A percentile compares a stretch with the other conserved stretches of the same genome.
Conservation (phyloP, 441 rosid genomes). For the Isatis lusitanica region DNA sequence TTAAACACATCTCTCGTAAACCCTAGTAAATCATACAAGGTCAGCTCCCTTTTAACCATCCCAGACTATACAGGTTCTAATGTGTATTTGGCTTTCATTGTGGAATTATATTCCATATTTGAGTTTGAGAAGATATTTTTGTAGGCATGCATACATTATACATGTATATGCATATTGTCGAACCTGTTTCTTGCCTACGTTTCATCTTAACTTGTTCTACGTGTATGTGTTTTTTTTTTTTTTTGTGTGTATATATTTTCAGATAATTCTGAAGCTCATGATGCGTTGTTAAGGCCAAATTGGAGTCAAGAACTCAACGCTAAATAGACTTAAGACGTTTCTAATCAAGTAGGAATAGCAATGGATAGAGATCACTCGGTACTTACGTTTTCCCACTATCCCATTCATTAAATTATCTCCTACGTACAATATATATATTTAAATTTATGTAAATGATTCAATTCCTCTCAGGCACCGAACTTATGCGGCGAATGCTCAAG, state of each 20-base stretch:
- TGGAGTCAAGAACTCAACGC: not conserved
- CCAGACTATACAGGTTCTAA: not conserved
- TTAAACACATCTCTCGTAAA: constrained; percentile 15
- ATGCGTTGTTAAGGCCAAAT: constrained; percentile 1
- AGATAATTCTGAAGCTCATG: constrained; percentile 1
- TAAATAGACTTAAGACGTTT: constrained; percentile 1
- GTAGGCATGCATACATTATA: no score
- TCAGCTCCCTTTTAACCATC: not conserved
- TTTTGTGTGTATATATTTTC: not conserved
- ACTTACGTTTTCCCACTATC: constrained; percentile 11
- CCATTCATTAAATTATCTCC: not conserved
- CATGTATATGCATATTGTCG: not conserved
- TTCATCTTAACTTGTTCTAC: constrained; percentile 3
- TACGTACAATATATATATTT: no score
- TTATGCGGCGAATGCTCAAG: constrained; percentile 36
- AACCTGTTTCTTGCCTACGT: constrained; percentile 4
- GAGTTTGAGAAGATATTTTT: no score
- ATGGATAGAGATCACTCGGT: constrained; percentile 87
- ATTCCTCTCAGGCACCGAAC: constrained; percentile 44
- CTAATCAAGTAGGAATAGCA: constrained; percentile 21
- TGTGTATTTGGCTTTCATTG: not conserved
- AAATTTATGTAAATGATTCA: not conserved
- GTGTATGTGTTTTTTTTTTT: not conserved
- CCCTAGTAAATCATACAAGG: constrained; percentile 28
- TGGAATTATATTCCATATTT: no score